These are phyloP conservation scores for Wallacemonas rigidus DNA, from an alignment of 208 protist species.

Conservation along the genomic window DNA sequence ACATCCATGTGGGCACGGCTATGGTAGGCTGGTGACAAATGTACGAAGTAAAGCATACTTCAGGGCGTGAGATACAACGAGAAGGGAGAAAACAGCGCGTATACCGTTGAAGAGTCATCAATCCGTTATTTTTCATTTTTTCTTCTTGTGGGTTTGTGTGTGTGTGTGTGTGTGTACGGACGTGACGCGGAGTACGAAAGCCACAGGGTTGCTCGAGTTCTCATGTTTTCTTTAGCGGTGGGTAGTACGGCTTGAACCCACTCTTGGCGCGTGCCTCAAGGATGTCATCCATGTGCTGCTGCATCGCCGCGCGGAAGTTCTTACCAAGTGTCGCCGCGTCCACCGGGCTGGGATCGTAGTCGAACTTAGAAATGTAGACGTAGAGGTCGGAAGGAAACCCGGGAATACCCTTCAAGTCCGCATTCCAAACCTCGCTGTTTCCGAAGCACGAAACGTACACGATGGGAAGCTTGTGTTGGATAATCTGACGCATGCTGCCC, in stretches of 20 bases:
- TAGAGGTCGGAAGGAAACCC: conserved; percentile 72
- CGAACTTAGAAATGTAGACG: conserved; percentile 52
- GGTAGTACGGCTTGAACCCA: conserved; percentile 19
- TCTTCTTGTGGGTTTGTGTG: background rate
- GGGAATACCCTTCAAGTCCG: conserved; percentile 38
- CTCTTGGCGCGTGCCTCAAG: conserved; percentile 18
- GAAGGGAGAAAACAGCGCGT: conserved; percentile 1
- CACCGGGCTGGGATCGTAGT: conserved; percentile 40
- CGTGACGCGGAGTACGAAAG: background rate
- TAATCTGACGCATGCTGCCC: conserved; percentile 62
- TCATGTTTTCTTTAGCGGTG: background rate
- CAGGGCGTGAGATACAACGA: background rate
- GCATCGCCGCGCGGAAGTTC: conserved; percentile 33
- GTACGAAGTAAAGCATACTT: too few species aligned
- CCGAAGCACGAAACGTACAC: conserved; percentile 55
- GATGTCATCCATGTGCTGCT: conserved; percentile 40
- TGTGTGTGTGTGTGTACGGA: background rate
- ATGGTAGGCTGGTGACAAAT: too few species aligned
- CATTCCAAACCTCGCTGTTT: conserved; percentile 65
- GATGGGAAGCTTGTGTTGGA: conserved; percentile 52
- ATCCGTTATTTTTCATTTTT: conserved; percentile 4
- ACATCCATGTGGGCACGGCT: too few species aligned
- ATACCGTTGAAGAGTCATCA: background rate
- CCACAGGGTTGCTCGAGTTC: background rate
- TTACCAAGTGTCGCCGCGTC: conserved; percentile 31